Conservation (phyloP, 495 filamentous ascomycete genomes). For the Podospora anserina region DNA sequence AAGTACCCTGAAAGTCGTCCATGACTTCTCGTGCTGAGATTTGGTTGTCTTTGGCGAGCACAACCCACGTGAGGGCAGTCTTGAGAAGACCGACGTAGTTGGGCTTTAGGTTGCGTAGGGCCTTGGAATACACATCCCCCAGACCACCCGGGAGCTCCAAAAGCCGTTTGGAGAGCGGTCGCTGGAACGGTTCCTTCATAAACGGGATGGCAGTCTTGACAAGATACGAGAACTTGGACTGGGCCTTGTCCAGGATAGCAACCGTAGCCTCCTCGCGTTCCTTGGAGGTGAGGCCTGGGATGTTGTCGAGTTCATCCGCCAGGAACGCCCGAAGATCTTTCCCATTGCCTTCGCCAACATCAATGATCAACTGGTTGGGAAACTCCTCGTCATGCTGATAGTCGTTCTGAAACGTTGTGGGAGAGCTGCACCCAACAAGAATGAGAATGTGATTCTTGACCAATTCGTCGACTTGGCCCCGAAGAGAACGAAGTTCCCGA, state of each 20-base stretch:
- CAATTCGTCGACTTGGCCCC: background rate
- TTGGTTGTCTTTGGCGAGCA: conserved; percentile 14
- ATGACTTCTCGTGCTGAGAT: conserved; percentile 22
- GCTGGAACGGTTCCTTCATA: conserved; percentile 26
- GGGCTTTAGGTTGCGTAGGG: conserved; percentile 23
- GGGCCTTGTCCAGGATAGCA: conserved; percentile 22
- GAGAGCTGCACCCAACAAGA: conserved; percentile 18
- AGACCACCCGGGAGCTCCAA: conserved; percentile 22
- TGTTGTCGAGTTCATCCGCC: conserved; percentile 10
- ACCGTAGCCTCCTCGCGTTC: conserved; percentile 24
- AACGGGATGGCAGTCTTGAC: conserved; percentile 24
- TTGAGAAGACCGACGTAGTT: conserved; percentile 30
- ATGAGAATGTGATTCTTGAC: conserved; percentile 14
- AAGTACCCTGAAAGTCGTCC: conserved; percentile 26
- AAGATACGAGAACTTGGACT: conserved; percentile 24
- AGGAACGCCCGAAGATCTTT: conserved; percentile 20
- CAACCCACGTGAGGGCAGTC: conserved; percentile 26
- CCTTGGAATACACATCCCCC: conserved; percentile 22
- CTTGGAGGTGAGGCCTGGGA: conserved; percentile 18
- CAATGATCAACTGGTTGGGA: conserved; percentile 9
- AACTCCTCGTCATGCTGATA: background rate
- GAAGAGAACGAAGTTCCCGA: conserved; percentile 12
- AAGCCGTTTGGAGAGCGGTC: conserved; percentile 24
- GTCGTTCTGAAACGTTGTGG: conserved; percentile 12
- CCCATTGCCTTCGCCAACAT: conserved; percentile 12